A percentile compares a stretch with the other conserved stretches of the same genome.
phyloP scores from a whole-genome alignment of 208 protist genomes.

The Blechomonas ayalai region DNA sequence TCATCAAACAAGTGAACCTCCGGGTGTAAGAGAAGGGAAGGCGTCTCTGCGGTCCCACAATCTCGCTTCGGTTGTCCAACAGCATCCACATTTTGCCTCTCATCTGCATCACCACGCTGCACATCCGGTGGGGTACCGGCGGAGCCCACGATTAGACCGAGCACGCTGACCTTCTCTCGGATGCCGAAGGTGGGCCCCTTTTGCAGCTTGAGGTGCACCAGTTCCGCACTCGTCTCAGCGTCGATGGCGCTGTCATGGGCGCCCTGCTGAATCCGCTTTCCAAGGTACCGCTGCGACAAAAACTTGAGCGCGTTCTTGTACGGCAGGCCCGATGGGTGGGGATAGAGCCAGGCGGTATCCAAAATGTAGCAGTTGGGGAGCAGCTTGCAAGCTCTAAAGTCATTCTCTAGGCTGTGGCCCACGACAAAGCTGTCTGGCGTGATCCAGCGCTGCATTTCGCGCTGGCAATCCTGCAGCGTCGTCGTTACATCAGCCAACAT shows the following conservation, averaged over 20 bases:
- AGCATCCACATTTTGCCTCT: too few species aligned
- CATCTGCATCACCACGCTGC: too few species aligned
- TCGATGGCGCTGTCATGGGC: slow-evolving; percentile 84
- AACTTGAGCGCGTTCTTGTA: slow-evolving; percentile 80
- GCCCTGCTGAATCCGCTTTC: slow-evolving; percentile 78
- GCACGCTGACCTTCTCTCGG: slow-evolving; percentile 41
- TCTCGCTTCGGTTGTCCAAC: too few species aligned
- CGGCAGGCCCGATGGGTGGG: slow-evolving; percentile 76
- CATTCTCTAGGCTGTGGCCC: slow-evolving; percentile 92
- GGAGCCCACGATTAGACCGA: slow-evolving; percentile 37
- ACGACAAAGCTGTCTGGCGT: slow-evolving; percentile 79
- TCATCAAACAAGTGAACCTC: slow-evolving; percentile 67
- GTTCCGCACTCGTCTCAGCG: slow-evolving; percentile 64
- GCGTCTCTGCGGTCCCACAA: too few species aligned
- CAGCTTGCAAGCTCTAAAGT: slow-evolving; percentile 85
- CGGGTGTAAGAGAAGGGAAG: too few species aligned
- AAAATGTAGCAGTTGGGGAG: slow-evolving; percentile 78
- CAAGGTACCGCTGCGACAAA: slow-evolving; percentile 74
- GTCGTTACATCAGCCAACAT: slow-evolving; percentile 63
- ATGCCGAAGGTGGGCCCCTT: slow-evolving; percentile 75
- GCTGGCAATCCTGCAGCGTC: slow-evolving; percentile 69
- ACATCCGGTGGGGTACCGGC: slow-evolving; percentile 1
- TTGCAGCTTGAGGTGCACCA: slow-evolving; percentile 75
- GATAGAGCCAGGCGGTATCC: slow-evolving; percentile 86
- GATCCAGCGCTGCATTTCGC: slow-evolving; percentile 40